These are phyloP conservation scores for Penicillium coffeae DNA, from an alignment of 495 filamentous ascomycete species.

Conservation along the genomic window DNA sequence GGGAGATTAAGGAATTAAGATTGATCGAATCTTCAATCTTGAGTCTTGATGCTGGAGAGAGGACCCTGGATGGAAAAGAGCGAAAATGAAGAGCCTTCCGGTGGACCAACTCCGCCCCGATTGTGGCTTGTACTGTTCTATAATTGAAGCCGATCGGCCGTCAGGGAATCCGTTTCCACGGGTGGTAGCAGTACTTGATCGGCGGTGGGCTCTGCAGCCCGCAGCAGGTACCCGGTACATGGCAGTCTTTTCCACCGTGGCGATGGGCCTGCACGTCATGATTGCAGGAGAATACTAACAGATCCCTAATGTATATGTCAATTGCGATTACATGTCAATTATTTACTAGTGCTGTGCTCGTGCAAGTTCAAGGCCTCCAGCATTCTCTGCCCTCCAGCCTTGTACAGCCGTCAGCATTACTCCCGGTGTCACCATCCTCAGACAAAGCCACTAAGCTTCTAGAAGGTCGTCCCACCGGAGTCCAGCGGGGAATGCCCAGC, in stretches of 20 bases:
- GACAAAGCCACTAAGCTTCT: too few relatives aligned
- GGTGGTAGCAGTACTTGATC: conserved; percentile 10
- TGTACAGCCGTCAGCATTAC: too few relatives aligned
- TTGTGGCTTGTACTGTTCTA: conserved; percentile 15
- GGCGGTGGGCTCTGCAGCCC: neutral
- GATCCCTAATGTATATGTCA: too few relatives aligned
- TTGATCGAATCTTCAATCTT: neutral
- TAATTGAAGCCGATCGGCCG: conserved; percentile 14
- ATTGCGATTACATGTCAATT: too few relatives aligned
- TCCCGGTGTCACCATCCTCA: too few relatives aligned
- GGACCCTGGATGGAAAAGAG: neutral
- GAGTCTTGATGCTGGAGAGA: neutral
- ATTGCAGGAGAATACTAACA: too few relatives aligned
- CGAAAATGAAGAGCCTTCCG: conserved; percentile 2
- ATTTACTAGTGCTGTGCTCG: too few relatives aligned
- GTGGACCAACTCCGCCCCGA: conserved; percentile 6
- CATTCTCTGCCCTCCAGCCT: too few relatives aligned
- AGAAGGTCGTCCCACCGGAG: too few relatives aligned
- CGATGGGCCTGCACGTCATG: conserved; percentile 19
- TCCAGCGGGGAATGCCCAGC: too few relatives aligned
- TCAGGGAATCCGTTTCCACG: conserved; percentile 8
- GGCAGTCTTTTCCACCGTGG: conserved; percentile 1
- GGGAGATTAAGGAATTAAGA: neutral
- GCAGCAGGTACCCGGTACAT: conserved; percentile 6
- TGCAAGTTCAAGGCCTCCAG: too few relatives aligned